Base-by-base conservation (phyloP, 2,329 filamentous ascomycete genomes). In the Metarhizium album region DNA sequence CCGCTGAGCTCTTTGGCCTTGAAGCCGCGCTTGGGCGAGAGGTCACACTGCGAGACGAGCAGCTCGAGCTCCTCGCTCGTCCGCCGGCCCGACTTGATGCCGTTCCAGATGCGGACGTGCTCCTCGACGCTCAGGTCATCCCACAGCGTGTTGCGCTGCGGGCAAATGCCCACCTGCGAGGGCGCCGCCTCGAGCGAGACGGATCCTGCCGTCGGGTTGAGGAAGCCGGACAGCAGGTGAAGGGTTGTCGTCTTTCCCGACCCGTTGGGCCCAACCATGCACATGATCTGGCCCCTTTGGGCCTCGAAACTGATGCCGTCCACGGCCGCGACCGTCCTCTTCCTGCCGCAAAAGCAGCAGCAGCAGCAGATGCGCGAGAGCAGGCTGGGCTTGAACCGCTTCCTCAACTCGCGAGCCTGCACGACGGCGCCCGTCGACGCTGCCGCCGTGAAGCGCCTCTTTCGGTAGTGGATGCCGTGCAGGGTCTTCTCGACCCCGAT, bases 241-340 rank as follows among this genome's bases (percentile, higher is more conserved):
- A 87, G 68, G 0, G 82, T 85, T 0, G 84, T 87, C 2, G 79
- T 83, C 60, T 88, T 87, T 14, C 84, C 84, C 45, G 76, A 82
- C 6, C 84, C 84, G 59, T 87, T 87, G 1, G 82, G 81, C 14
- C 84, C 84, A 0, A 87, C 71, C 0, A 87, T 68, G 4, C 84
- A 77, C 68, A 86, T 71, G 51, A 87, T 79, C 57, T 85, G 74
- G 18, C 82, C 74, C 60, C 76, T 70, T 40, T 76, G 71, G 7
- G 80, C 79, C 18, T 76, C 67, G 18, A 87, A 70, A 52, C 71
- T 76, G 42, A 88, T 67, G 29, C 78, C 68, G 53, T 86, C 71
- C 3, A 87, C 82, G 0, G 84, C 84, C 11, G 57, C 54, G n/a
- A 62, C 58, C 9, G 74, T 74, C 13, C 60, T 58, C 7, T 57